These are phyloP conservation scores for Hyphopichia khmerensis DNA, from an alignment of 1,139 yeast genomes.

Conservation along the genomic window DNA sequence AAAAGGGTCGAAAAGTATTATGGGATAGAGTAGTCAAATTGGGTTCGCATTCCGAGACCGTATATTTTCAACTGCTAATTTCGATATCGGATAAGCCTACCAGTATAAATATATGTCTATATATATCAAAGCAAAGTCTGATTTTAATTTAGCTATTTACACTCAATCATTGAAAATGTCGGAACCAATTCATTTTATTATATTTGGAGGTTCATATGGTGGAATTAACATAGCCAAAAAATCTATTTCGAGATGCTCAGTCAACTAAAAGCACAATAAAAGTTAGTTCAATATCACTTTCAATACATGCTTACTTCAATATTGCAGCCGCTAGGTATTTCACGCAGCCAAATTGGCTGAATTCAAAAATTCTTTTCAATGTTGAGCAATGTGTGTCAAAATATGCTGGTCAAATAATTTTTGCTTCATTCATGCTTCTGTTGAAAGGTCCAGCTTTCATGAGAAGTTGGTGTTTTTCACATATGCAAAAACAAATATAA, in stretches of 20 bases:
- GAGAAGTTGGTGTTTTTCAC: not conserved
- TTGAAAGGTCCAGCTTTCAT: constrained; percentile 21
- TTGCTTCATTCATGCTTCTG: constrained; percentile 21
- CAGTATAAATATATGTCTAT: no score
- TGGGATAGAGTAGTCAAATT: no score
- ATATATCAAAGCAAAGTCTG: no score
- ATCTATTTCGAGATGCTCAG: constrained; percentile 6
- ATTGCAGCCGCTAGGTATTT: constrained; percentile 32
- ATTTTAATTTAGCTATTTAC: no score
- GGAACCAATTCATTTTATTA: constrained; percentile 11
- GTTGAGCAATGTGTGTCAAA: constrained; percentile 16
- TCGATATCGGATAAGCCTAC: no score
- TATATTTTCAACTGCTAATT: no score
- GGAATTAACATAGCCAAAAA: constrained; percentile 19
- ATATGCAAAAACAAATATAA: not conserved
- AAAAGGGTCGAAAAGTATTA: no score
- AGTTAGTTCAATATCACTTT: constrained; percentile 17
- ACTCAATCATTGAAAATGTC: no score
- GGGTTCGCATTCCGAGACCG: no score
- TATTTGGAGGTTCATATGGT: constrained; percentile 29
- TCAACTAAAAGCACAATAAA: constrained; percentile 15
- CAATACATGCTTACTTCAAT: constrained; percentile 17
- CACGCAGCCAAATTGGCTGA: constrained; percentile 20
- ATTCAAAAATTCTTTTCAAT: constrained; percentile 16
- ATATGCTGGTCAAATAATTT: constrained; percentile 11